phyloP scores from a whole-genome alignment of 2,329 filamentous ascomycete species.

The Leptographium radiaticola region DNA sequence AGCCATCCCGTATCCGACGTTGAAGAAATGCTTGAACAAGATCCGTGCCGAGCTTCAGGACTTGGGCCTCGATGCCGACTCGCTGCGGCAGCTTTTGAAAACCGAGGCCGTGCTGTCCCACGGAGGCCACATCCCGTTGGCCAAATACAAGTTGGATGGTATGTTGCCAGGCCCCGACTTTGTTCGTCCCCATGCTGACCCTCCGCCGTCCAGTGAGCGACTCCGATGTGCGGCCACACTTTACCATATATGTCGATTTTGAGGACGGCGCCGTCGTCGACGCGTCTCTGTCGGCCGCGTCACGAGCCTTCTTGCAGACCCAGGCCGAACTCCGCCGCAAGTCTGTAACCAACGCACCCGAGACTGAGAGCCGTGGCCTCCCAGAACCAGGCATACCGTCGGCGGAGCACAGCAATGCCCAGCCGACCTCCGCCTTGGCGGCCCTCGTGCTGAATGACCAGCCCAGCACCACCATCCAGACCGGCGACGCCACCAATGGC shows the following conservation, averaged over 20 bases:
- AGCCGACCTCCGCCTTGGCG: background rate
- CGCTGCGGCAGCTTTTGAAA: slow-evolving; percentile 51
- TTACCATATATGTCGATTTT: slow-evolving; percentile 57
- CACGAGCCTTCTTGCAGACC: slow-evolving; percentile 48
- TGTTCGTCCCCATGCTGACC: background rate
- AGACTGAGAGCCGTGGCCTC: background rate
- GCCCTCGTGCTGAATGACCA: no score
- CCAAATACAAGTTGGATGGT: slow-evolving; percentile 43
- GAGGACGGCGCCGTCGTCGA: slow-evolving; percentile 54
- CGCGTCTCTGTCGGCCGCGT: slow-evolving; percentile 52
- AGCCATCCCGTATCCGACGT: slow-evolving; percentile 69
- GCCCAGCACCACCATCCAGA: background rate
- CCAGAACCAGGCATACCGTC: background rate
- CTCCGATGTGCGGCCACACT: slow-evolving; percentile 44
- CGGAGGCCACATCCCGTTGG: slow-evolving; percentile 16
- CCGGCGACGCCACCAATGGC: background rate
- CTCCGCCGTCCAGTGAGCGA: slow-evolving; percentile 8
- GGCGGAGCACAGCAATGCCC: background rate
- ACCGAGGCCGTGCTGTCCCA: slow-evolving; percentile 27
- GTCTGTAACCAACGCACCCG: background rate
- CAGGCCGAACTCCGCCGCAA: slow-evolving; percentile 26
- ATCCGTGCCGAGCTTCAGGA: slow-evolving; percentile 57
- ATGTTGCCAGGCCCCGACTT: slow-evolving; percentile 8
- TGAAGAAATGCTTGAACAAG: slow-evolving; percentile 82
- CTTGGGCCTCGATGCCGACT: slow-evolving; percentile 60